Evolutionary conservation across 2,329 filamentous ascomycete genomes (phyloP).

Genomic region (Xylaria sp.): DNA sequence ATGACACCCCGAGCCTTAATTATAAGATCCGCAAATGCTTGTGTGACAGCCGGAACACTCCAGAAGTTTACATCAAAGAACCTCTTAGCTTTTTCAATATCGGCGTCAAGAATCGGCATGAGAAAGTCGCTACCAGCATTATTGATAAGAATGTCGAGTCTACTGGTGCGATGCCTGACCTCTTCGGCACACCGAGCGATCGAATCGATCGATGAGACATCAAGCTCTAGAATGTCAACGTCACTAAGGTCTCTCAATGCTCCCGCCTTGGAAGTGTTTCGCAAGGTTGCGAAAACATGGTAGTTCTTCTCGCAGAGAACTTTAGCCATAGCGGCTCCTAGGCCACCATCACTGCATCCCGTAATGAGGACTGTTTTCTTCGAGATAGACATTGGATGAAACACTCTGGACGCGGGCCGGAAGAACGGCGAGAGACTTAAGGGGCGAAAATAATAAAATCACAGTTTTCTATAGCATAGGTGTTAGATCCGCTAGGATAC

Average conservation of each 20-base stretch:
- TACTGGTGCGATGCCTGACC: background rate
- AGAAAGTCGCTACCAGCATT: slow-evolving; percentile 28
- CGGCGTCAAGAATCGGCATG: slow-evolving; percentile 27
- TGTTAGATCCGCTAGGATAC: too few species aligned
- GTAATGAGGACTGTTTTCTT: slow-evolving; percentile 41
- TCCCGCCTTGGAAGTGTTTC: slow-evolving; percentile 42
- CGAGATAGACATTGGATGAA: too few species aligned
- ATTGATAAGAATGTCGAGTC: slow-evolving; percentile 31
- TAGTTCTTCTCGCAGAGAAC: slow-evolving; percentile 44
- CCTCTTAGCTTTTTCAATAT: slow-evolving; percentile 6
- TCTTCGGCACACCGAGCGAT: background rate
- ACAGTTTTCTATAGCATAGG: too few species aligned
- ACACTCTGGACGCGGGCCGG: too few species aligned
- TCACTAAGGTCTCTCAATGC: background rate
- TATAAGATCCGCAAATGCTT: slow-evolving; percentile 19
- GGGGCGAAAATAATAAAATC: too few species aligned
- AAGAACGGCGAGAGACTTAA: too few species aligned
- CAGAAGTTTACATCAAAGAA: slow-evolving; percentile 31
- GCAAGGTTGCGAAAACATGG: slow-evolving; percentile 51
- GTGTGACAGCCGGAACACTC: background rate
- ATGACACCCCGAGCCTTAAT: slow-evolving; percentile 19
- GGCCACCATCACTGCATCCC: slow-evolving; percentile 46
- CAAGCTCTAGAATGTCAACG: slow-evolving; percentile 10
- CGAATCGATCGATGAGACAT: slow-evolving; percentile 1
- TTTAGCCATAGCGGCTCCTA: slow-evolving; percentile 45